Evolutionary conservation across 148 eudicot species (phyloP), one percentile per base, ranked within the genome.

Genomic region (Fagopyrum tataricum): DNA sequence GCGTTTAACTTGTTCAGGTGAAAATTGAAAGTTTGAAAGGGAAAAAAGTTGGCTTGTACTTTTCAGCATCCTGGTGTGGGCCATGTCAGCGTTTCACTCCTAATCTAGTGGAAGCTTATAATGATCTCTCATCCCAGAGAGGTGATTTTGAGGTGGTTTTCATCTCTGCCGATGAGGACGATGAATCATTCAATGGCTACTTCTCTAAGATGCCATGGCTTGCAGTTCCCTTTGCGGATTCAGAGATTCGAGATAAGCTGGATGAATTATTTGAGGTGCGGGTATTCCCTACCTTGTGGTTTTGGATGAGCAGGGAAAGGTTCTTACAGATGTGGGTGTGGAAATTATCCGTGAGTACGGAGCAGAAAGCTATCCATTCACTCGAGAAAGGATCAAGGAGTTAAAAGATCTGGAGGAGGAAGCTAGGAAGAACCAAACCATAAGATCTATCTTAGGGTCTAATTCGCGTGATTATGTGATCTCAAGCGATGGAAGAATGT

Each of bases 171-270:
- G 97, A 91, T 71, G 75, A 77, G 70, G 86, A 85, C 72, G 86
- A 85, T 20, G 90, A 87, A 43, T 85, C 93, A 5, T 89, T 84
- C 61, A 72, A 77, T 17, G 81, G 51, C 41, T 87, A 86, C 77
- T 91, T 91, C 80, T 74, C 82, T 6, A 84, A 84, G 74, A 91
- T 91, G 97, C 93, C 91, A 10, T 91, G 97, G 93, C 87, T 91
- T 72, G 93, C 97, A 21, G 73, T 89, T 73, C 97, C 97, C 46
- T 87, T 85, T 76, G 75, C 84, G 41, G 91, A 87, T 53, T 79
- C 82, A 4, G 82, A 80, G 37, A 74, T 79, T 10, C 86, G 86
- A 4, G 83, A 85, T 24, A 44, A 41, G 12, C 67, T 91, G 26
- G 81, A 85, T 20, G 79, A 82, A 9, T 43, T 77, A 71, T 91